These are phyloP conservation scores for Oxalis stricta DNA, from an alignment of 441 rosid genomes.

Conservation along the genomic window DNA sequence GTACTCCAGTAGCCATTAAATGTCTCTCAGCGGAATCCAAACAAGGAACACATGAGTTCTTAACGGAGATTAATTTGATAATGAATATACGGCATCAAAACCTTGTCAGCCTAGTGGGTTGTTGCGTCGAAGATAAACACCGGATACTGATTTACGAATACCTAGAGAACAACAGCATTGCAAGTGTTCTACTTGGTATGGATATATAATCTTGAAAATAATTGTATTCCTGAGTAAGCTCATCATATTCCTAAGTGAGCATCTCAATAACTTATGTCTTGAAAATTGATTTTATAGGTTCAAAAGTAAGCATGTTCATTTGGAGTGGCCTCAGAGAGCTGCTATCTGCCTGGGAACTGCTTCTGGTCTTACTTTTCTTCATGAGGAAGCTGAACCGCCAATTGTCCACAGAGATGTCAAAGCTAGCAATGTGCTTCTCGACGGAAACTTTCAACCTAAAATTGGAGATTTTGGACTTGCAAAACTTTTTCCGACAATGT, in stretches of 20 bases:
- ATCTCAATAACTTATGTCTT: too few relatives aligned
- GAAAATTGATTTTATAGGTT: too few relatives aligned
- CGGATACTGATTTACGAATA: conserved; percentile 53
- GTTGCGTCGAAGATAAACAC: conserved; percentile 40
- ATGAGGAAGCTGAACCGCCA: conserved; percentile 44
- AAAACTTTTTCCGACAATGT: conserved; percentile 70
- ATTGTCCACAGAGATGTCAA: conserved; percentile 72
- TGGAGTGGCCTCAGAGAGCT: conserved; percentile 57
- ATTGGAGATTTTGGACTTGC: conserved; percentile 76
- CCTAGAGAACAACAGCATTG: conserved; percentile 63
- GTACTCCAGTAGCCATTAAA: conserved; percentile 45
- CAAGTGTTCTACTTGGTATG: conserved; percentile 47
- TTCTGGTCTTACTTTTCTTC: conserved; percentile 44
- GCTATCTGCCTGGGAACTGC: conserved; percentile 59
- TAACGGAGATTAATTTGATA: conserved; percentile 51
- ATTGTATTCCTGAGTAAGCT: too few relatives aligned
- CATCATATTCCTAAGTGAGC: too few relatives aligned
- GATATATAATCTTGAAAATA: too few relatives aligned
- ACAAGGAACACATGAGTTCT: conserved; percentile 48
- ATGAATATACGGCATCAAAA: conserved; percentile 42
- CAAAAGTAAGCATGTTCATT: conserved; percentile 26
- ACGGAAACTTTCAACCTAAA: conserved; percentile 38
- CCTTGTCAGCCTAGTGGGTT: conserved; percentile 60
- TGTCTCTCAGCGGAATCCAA: conserved; percentile 50
- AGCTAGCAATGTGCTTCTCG: conserved; percentile 68